Evolutionary conservation across 1,284 basidiomycete genomes (phyloP), one percentile per base, ranked within the genome.

Genomic region (Microbotryum intermedium): DNA sequence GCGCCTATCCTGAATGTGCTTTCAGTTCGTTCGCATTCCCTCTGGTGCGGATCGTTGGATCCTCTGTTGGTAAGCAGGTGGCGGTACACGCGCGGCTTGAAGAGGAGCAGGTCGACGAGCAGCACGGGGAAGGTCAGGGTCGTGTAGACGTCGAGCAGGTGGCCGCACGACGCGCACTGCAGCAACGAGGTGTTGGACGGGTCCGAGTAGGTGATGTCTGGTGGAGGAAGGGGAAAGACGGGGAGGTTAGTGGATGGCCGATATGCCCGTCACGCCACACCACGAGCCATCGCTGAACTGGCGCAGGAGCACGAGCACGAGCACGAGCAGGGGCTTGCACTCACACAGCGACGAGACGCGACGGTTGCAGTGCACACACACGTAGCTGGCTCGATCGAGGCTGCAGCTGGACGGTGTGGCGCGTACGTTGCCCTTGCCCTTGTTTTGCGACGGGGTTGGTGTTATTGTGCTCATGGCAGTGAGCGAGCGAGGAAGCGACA

Each of bases 21-120:
- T 18, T 57, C 50, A 0, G 1, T 20, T 23, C 20, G 34, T 34
- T 57, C 50, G 42, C 29, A 5, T 51, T 23, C 26, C 16, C 11
- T 16, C 4, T 57, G 29, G 20, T 48, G 26, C 4, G 7, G 18
- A 5, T 29, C 6, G 3, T 21, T 23, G 3, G 55, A 53, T 3
- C 61, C 58, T 13, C 58, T 55, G 20, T 67, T 67, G 21, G 50
- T 21, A 11, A 67, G 42, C 2, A 67, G n/a, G n/a, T 67, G 65
- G 1, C 60, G 57, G 26, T 62, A 67, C 1, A 65, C 65, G 2
- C 48, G 25, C 8, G 34, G 53, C 10, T 57, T 58, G n/a, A 64
- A 50, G 16, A 67, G 54, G n/a, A 67, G 30, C 11, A 67, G 30
- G 59, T 67, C 54, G 39, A 67, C 48, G 21, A 67, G 43, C n/a